These are phyloP conservation scores for Plasmodium cynomolgi DNA, from an alignment of 169 alveolate species.

Conservation along the genomic window DNA sequence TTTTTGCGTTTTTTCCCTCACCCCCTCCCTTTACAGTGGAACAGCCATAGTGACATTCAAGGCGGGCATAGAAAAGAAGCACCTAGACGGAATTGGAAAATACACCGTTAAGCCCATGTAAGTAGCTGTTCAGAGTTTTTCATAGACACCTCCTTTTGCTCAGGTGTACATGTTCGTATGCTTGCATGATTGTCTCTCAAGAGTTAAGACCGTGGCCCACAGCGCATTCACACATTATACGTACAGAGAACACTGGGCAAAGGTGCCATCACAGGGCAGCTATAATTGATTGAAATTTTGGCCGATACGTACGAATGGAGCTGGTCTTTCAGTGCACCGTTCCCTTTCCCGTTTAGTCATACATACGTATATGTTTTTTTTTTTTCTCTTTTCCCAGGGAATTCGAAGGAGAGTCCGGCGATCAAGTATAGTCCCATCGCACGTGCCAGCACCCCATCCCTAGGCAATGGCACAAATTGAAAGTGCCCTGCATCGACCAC, in stretches of 20 bases:
- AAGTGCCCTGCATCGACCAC: not conserved
- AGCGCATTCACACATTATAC: not conserved
- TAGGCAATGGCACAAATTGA: not conserved
- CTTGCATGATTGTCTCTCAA: not conserved
- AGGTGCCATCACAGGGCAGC: too few species aligned
- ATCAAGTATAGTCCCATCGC: conserved; percentile 16
- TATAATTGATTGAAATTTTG: not conserved
- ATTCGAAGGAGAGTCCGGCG: conserved; percentile 6
- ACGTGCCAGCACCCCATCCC: not conserved
- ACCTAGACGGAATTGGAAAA: conserved; percentile 34
- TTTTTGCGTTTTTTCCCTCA: not conserved
- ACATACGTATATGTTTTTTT: not conserved
- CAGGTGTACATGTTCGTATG: not conserved
- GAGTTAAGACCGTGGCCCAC: not conserved
- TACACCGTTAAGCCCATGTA: conserved; percentile 52
- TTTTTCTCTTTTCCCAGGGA: conserved; percentile 17
- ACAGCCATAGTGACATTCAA: conserved; percentile 32
- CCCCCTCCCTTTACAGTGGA: not conserved
- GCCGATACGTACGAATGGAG: not conserved
- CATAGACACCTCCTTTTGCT: not conserved
- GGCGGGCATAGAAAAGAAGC: conserved; percentile 38
- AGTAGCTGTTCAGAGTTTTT: not conserved
- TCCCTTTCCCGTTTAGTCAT: not conserved
- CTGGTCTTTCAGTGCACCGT: not conserved
- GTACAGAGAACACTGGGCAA: not conserved